A percentile compares a stretch with the other conserved stretches of the same genome.
phyloP scores from a whole-genome alignment of 495 filamentous ascomycete species.

The Penicillium ochrochloron region DNA sequence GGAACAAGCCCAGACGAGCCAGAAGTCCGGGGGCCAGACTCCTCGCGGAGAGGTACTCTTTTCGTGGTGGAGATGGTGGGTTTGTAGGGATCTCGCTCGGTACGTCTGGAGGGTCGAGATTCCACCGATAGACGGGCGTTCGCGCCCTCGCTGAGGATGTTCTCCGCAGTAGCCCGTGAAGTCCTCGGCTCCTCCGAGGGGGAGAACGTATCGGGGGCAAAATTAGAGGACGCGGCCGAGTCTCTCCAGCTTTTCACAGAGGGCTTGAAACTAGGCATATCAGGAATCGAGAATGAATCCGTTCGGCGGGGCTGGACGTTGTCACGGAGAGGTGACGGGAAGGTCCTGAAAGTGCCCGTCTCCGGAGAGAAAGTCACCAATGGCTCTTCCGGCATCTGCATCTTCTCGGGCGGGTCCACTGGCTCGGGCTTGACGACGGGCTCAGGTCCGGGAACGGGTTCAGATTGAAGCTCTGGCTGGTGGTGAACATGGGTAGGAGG shows the following conservation, averaged over 20 bases:
- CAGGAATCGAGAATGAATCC: conserved; percentile 19
- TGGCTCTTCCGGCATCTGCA: conserved; percentile 39
- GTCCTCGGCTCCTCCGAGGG: conserved; percentile 24
- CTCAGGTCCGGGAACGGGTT: conserved; percentile 18
- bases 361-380: conserved; percentile 53
- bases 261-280: conserved; percentile 10
- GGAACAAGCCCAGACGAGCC: conserved; percentile 33
- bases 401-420: conserved; percentile 34
- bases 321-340: conserved; percentile 47
- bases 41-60: conserved; percentile 40
- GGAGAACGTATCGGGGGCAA: conserved; percentile 24
- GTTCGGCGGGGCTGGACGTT: conserved; percentile 27
- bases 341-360: conserved; percentile 54
- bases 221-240: conserved; percentile 20
- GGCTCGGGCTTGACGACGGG: conserved; percentile 31
- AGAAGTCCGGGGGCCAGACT: conserved; percentile 29
- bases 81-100: conserved; percentile 17
- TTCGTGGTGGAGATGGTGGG: conserved; percentile 34
- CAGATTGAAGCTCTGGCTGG: not conserved
- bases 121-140: conserved; percentile 15
- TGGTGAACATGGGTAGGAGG: conserved; percentile 21
- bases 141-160: not conserved
- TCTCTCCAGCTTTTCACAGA: conserved; percentile 7
- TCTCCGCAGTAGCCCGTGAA: conserved; percentile 12
- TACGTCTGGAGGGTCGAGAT: conserved; percentile 20